Evolutionary conservation across 1,139 yeast genomes (phyloP).

Genomic region (Yamadazyma kanchanaburiensis): DNA sequence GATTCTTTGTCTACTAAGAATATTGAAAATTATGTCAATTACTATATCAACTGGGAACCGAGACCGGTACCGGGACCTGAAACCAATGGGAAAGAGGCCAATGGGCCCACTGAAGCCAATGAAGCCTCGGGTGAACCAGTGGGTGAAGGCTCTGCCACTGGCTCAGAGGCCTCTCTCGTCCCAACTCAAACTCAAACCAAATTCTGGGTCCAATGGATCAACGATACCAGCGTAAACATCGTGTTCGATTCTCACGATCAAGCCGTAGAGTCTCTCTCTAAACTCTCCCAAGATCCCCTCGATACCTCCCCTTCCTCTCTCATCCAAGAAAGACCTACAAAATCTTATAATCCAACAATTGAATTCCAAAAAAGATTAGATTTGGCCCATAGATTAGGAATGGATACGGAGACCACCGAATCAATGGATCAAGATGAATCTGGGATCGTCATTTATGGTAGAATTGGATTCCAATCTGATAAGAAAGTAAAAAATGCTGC

Average conservation of each 20-base stretch:
- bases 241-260: slow-evolving; percentile 39
- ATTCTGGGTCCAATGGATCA: slow-evolving; percentile 65
- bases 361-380: slow-evolving; percentile 33
- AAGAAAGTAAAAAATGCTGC: slow-evolving; percentile 58
- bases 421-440: slow-evolving; percentile 45
- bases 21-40: slow-evolving; percentile 53
- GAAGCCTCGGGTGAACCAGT: slow-evolving; percentile 58
- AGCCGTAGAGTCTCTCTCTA: slow-evolving; percentile 35
- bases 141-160: too few species aligned
- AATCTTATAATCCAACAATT: slow-evolving; percentile 36
- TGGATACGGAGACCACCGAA: slow-evolving; percentile 14
- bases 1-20: slow-evolving; percentile 66
- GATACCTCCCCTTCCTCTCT: slow-evolving; percentile 12
- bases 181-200: slow-evolving; percentile 42
- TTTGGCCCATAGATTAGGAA: slow-evolving; percentile 29
- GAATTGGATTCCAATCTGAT: slow-evolving; percentile 56
- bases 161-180: too few species aligned
- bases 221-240: too few species aligned
- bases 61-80: slow-evolving; percentile 14
- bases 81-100: slow-evolving; percentile 19
- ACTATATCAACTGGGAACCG: slow-evolving; percentile 38
- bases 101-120: slow-evolving; percentile 36
- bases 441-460: slow-evolving; percentile 36
- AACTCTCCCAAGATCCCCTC: slow-evolving; percentile 17
- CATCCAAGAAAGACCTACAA: slow-evolving; percentile 34